These are phyloP conservation scores for Asterochloris sp. DNA, from an alignment of 139 green algal genomes.

Conservation along the genomic window DNA sequence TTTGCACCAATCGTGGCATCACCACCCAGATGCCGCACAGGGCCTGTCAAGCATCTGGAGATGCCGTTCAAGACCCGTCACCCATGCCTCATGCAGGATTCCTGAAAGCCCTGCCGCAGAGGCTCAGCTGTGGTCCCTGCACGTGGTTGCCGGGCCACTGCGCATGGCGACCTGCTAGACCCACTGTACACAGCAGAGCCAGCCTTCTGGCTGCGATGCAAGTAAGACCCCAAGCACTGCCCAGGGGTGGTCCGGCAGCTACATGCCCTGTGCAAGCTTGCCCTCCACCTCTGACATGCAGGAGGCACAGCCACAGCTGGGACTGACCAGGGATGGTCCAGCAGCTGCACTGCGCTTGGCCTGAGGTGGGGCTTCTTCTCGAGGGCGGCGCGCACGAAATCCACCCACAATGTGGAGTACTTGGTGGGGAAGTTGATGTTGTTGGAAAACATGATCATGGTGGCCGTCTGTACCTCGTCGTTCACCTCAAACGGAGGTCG, in stretches of 20 bases:
- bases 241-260: not conserved
- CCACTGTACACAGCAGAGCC: not conserved
- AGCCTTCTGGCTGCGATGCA: not conserved
- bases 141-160: not conserved
- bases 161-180: not conserved
- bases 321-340: constrained; percentile 66
- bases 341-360: constrained; percentile 55
- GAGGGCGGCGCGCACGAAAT: constrained; percentile 52
- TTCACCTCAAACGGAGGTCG: constrained; percentile 62
- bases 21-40: too few relatives aligned
- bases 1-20: too few relatives aligned
- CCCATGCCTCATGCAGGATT: too few relatives aligned
- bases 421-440: constrained; percentile 46
- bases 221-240: not conserved
- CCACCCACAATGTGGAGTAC: constrained; percentile 30
- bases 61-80: too few relatives aligned
- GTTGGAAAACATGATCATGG: constrained; percentile 68
- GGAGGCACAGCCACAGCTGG: not conserved
- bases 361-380: constrained; percentile 57
- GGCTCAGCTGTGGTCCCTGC: not conserved
- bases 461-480: constrained; percentile 62
- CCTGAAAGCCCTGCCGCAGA: too few relatives aligned
- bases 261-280: not conserved
- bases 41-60: too few relatives aligned
- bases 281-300: not conserved